A percentile compares a stretch with the other conserved stretches of the same genome.
These are phyloP conservation scores for Naganishia vishniacii DNA, from an alignment of 768 basidiomycete genomes.

Conservation along the genomic window DNA sequence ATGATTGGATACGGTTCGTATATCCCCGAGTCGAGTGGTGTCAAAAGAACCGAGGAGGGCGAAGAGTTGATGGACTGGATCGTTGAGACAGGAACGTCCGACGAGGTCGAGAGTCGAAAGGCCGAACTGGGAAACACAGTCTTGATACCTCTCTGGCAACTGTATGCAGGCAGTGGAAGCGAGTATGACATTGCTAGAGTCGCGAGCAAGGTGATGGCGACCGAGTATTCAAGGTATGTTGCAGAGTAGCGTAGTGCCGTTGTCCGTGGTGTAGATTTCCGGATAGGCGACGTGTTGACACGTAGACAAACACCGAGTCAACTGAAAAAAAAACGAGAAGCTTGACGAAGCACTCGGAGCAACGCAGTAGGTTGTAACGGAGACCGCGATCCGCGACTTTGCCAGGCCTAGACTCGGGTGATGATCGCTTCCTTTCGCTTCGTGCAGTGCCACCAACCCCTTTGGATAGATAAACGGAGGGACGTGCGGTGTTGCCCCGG, in stretches of 20 bases:
- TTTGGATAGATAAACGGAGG: neutral
- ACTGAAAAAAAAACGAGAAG: constrained; percentile 1
- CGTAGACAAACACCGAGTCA: neutral
- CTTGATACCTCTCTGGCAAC: constrained; percentile 1
- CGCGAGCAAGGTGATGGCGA: no score
- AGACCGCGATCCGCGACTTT: neutral
- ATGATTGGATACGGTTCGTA: neutral
- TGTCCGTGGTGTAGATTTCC: neutral
- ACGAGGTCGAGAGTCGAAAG: neutral
- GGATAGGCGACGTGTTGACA: neutral
- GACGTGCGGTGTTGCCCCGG: no score
- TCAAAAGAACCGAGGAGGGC: neutral
- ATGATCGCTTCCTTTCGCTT: constrained; percentile 3
- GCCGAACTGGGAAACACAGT: neutral
- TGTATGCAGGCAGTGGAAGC: neutral
- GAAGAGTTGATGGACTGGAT: neutral
- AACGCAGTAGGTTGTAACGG: neutral
- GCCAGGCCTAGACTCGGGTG: neutral
- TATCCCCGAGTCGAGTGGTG: neutral
- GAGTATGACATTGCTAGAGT: constrained; percentile 4
- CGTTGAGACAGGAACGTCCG: neutral
- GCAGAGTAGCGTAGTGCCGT: no score
- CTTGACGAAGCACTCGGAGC: constrained; percentile 8
- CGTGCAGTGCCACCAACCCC: neutral
- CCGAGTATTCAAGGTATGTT: no score